phyloP scores from a whole-genome alignment of 2,329 filamentous ascomycete species.

The Penicillium sp. region DNA sequence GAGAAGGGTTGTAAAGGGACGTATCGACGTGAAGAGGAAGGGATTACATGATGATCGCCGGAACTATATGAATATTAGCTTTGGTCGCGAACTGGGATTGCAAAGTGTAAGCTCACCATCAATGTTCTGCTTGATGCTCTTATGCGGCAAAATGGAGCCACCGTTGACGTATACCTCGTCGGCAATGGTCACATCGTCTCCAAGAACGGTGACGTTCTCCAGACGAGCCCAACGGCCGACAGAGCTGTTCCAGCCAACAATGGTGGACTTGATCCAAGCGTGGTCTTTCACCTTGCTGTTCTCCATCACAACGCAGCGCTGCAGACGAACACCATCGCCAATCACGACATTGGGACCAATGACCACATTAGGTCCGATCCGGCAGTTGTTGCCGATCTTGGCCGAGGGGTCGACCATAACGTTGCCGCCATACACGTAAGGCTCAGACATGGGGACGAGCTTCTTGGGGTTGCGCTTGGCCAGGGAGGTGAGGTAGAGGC shows the following conservation, averaged over 20 bases:
- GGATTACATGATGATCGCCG: constrained; percentile 48
- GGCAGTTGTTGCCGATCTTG: constrained; percentile 97
- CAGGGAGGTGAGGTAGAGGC: constrained; percentile 88
- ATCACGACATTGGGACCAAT: constrained; percentile 90
- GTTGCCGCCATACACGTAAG: constrained; percentile 87
- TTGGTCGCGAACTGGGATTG: not conserved
- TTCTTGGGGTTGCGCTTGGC: constrained; percentile 84
- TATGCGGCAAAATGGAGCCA: constrained; percentile 89
- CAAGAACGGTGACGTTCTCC: constrained; percentile 96
- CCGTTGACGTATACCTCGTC: constrained; percentile 99
- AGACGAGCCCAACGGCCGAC: constrained; percentile 93
- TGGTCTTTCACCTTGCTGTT: constrained; percentile 97
- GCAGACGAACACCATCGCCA: constrained; percentile 87
- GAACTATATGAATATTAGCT: constrained; percentile 31
- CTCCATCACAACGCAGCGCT: constrained; percentile 83
- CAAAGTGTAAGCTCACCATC: constrained; percentile 57
- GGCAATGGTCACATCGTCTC: constrained; percentile 94
- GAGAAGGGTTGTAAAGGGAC: constrained; percentile 23
- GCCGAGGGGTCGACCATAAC: constrained; percentile 90
- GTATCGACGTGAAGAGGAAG: constrained; percentile 26
- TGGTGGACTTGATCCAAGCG: constrained; percentile 97
- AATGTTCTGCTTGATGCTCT: constrained; percentile 98
- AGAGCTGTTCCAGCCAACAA: constrained; percentile 96
- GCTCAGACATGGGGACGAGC: constrained; percentile 66
- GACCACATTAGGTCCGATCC: constrained; percentile 93